A percentile compares a stretch with the other conserved stretches of the same genome.
Evolutionary conservation across 371 early-diverging fungal species (phyloP).

Genomic region (Lichtheimia ramosa): DNA sequence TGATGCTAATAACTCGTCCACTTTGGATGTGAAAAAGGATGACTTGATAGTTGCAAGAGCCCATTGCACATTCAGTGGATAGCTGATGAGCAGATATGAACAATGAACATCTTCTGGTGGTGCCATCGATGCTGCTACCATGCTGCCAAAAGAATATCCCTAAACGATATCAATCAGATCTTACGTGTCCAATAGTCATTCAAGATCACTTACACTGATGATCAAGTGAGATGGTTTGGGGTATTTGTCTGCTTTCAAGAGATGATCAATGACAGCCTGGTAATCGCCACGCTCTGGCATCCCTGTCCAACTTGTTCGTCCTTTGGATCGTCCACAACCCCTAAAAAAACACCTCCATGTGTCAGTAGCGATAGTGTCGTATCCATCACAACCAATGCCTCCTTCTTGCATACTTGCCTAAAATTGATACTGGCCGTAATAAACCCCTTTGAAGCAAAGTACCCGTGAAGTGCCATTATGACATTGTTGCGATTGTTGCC

Average conservation of each 20-base stretch:
- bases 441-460: constrained; percentile 27
- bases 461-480: constrained; percentile 30
- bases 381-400: neutral
- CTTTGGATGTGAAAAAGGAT: constrained; percentile 26
- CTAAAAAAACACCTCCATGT: constrained; percentile 24
- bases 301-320: constrained; percentile 59
- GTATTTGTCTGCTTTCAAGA: constrained; percentile 11
- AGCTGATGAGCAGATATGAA: constrained; percentile 36
- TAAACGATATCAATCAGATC: constrained; percentile 9
- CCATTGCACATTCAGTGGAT: constrained; percentile 44
- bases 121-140: constrained; percentile 40
- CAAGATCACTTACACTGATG: constrained; percentile 17
- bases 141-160: constrained; percentile 53
- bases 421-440: constrained; percentile 49
- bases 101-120: constrained; percentile 10
- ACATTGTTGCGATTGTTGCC: constrained; percentile 48
- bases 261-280: constrained; percentile 41
- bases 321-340: constrained; percentile 55
- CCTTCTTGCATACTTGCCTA: constrained; percentile 26
- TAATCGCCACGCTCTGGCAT: constrained; percentile 60
- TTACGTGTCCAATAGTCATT: too few species aligned
- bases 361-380: neutral
- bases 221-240: constrained; percentile 13
- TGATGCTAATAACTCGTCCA: constrained; percentile 4
- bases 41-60: constrained; percentile 30